A percentile compares a stretch with the other conserved stretches of the same genome.
Conservation (phyloP, 176 grass and related monocot genomes). For the Canna indica region DNA sequence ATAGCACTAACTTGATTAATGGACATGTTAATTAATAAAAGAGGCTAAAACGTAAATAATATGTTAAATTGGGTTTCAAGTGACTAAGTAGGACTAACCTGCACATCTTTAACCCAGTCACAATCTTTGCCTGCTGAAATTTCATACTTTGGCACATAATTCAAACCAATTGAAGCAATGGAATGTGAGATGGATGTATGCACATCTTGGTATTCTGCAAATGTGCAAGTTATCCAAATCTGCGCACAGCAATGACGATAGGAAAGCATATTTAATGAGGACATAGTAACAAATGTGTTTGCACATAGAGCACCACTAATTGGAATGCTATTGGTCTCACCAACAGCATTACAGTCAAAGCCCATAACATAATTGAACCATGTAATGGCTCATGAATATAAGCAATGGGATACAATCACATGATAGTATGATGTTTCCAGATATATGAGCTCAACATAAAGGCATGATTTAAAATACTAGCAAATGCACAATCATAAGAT, state of each 20-base stretch:
- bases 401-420: not conserved
- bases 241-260: constrained; percentile 13
- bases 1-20: not conserved
- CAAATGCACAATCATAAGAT: not conserved
- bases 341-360: not conserved
- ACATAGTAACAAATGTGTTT: not conserved
- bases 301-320: not conserved
- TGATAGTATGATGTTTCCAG: not conserved
- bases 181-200: constrained; percentile 33
- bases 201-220: constrained; percentile 46
- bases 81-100: constrained; percentile 25
- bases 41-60: not conserved
- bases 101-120: constrained; percentile 53
- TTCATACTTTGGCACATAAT: constrained; percentile 60
- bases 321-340: not conserved
- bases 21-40: not conserved
- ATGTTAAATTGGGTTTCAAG: not conserved
- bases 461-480: not conserved
- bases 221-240: constrained; percentile 64
- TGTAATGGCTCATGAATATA: not conserved
- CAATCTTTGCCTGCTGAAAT: constrained; percentile 49
- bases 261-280: constrained; percentile 7
- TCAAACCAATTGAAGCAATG: constrained; percentile 43
- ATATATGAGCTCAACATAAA: not conserved
- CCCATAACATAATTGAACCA: not conserved